Conservation (phyloP, 2,329 filamentous ascomycete species). For the Calonectria pseudoreteaudii region DNA sequence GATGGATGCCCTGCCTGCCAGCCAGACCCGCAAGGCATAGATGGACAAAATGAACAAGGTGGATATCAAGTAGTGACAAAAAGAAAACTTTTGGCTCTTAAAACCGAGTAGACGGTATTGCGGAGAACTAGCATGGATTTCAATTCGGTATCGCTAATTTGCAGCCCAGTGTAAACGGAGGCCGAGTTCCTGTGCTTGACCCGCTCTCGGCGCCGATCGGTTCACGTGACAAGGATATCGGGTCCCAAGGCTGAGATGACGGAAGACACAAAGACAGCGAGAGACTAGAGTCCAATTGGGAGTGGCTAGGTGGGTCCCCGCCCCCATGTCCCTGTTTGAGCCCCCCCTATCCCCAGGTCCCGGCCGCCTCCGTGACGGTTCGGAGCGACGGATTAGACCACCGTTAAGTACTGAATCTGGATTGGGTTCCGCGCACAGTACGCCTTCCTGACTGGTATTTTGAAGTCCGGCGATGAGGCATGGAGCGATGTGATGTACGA, state of each 20-base stretch:
- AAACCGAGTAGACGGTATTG: neutral
- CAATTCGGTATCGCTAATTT: neutral
- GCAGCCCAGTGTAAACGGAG: neutral
- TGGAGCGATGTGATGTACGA: too few species aligned
- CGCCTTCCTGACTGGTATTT: neutral
- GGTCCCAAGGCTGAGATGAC: neutral
- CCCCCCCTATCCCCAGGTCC: slow-evolving; percentile 8
- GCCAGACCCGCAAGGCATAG: neutral
- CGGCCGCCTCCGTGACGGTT: slow-evolving; percentile 22
- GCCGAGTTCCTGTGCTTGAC: neutral
- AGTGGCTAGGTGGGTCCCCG: neutral
- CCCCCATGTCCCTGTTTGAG: slow-evolving; percentile 9
- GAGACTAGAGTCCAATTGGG: slow-evolving; percentile 9
- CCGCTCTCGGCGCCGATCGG: neutral
- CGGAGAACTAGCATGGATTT: neutral
- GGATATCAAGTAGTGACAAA: neutral
- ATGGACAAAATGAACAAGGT: neutral
- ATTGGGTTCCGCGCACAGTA: neutral
- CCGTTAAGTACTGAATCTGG: slow-evolving; percentile 4
- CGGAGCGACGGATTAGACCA: slow-evolving; percentile 11
- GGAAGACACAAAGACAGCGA: slow-evolving; percentile 5
- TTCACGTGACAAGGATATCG: neutral
- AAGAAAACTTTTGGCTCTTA: neutral
- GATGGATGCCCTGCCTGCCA: neutral
- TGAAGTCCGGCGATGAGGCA: neutral